These are phyloP conservation scores for Microbotryum lychnidis-dioicae DNA, from an alignment of 1,284 basidiomycete species.

Conservation along the genomic window DNA sequence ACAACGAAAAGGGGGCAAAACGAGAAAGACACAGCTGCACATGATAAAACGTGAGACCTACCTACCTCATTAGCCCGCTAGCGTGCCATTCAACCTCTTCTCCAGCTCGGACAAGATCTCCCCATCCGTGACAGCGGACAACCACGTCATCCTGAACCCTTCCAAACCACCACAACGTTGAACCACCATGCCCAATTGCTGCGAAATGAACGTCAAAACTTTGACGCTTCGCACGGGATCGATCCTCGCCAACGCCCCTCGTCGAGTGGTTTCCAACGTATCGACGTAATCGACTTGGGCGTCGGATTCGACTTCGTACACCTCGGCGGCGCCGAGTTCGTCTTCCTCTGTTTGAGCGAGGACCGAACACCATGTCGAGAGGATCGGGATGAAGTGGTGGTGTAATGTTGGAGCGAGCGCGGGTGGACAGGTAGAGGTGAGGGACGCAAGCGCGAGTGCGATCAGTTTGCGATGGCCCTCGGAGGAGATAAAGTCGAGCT, in stretches of 20 bases:
- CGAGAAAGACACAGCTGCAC: not conserved
- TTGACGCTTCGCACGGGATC: conserved; percentile 30
- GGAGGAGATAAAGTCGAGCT: conserved; percentile 35
- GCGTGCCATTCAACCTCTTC: conserved; percentile 15
- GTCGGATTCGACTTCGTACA: conserved; percentile 27
- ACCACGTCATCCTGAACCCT: conserved; percentile 20
- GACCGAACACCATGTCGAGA: conserved; percentile 30
- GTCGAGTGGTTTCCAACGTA: conserved; percentile 25
- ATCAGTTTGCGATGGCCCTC: conserved; percentile 32
- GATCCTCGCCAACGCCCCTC: conserved; percentile 14
- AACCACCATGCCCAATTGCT: conserved; percentile 22
- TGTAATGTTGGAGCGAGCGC: too few relatives aligned
- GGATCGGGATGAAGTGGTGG: conserved; percentile 15
- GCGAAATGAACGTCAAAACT: conserved; percentile 19
- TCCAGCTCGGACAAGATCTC: conserved; percentile 29
- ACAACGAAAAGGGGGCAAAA: not conserved
- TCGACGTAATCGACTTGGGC: conserved; percentile 25
- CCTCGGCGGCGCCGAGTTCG: conserved; percentile 31
- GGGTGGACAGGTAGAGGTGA: not conserved
- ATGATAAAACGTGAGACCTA: not conserved
- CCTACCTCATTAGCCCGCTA: conserved; percentile 4
- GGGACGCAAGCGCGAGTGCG: conserved; percentile 31
- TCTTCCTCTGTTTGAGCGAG: conserved; percentile 33
- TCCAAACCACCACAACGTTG: conserved; percentile 26
- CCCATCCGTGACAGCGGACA: conserved; percentile 22